Percentiles rank a stretch among this genome's conserved stretches.
Evolutionary conservation across 164 flowering plant genomes (phyloP).

Genomic region (Aristolochia contorta): DNA sequence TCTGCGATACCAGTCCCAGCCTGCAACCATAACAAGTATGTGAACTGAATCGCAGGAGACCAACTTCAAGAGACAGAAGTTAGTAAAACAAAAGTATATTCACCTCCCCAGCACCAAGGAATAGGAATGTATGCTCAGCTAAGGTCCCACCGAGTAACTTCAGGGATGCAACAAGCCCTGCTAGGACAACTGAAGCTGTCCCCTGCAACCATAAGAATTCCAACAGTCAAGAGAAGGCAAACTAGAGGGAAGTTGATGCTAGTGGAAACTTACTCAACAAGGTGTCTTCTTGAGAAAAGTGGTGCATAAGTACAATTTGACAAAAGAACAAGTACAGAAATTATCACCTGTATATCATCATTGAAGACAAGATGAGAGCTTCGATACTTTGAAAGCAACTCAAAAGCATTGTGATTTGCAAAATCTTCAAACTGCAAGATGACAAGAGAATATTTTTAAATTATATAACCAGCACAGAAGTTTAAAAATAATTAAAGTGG

Average conservation of each 20-base stretch:
- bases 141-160: slow-evolving; percentile 52
- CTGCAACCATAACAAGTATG: slow-evolving; percentile 27
- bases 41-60: background rate
- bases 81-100: background rate
- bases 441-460: background rate
- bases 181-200: slow-evolving; percentile 89
- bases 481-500: background rate
- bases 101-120: slow-evolving; percentile 97
- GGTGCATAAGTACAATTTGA: background rate
- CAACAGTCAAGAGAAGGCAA: too few relatives aligned
- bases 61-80: background rate
- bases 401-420: slow-evolving; percentile 89
- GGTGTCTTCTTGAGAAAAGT: background rate
- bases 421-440: slow-evolving; percentile 79
- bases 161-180: slow-evolving; percentile 70
- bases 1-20: slow-evolving; percentile 97
- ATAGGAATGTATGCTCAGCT: slow-evolving; percentile 76
- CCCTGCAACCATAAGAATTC: slow-evolving; percentile 38
- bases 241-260: background rate
- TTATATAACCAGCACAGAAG: too few relatives aligned
- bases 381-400: slow-evolving; percentile 57
- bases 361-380: slow-evolving; percentile 79
- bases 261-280: too few relatives aligned
- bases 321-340: background rate
- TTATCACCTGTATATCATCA: slow-evolving; percentile 89